phyloP scores from a whole-genome alignment of 148 eudicot species.

The Rheum nobile region DNA sequence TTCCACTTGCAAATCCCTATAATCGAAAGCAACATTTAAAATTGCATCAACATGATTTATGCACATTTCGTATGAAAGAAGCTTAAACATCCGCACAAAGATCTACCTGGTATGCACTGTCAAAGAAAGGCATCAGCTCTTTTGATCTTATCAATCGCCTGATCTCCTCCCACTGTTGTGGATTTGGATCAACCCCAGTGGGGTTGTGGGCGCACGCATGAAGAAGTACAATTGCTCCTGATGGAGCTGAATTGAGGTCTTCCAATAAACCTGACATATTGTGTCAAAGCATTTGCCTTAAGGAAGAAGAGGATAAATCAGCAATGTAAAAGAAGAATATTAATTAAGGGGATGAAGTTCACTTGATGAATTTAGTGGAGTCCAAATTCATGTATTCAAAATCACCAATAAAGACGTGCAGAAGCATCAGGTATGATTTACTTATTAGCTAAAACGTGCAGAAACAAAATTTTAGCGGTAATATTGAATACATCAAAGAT shows the following conservation, averaged over 20 bases:
- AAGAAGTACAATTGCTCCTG: slow-evolving; percentile 88
- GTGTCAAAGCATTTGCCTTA: not conserved
- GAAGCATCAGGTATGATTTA: not conserved
- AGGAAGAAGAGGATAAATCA: not conserved
- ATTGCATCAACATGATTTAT: not conserved
- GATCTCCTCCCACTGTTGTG: slow-evolving; percentile 81
- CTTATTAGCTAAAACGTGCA: not conserved
- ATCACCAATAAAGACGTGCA: not conserved
- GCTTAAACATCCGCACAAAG: not conserved
- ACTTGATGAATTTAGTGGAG: not conserved
- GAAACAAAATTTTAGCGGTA: not conserved
- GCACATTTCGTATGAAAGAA: not conserved
- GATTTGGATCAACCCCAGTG: slow-evolving; percentile 95
- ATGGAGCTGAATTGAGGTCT: slow-evolving; percentile 90
- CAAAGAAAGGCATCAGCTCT: slow-evolving; percentile 79
- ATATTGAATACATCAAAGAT: not conserved
- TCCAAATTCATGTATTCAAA: not conserved
- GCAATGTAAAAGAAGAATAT: not conserved
- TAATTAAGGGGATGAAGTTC: not conserved
- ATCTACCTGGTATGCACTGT: slow-evolving; percentile 94
- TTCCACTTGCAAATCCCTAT: slow-evolving; percentile 98
- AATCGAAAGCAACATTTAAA: slow-evolving; percentile 5
- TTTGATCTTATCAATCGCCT: slow-evolving; percentile 75
- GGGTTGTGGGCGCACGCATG: slow-evolving; percentile 99
- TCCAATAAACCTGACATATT: slow-evolving; percentile 56